Percentiles rank a stretch among this genome's conserved stretches.
These are phyloP conservation scores for Pyrrhoderma noxium DNA, from an alignment of 1,284 basidiomycete genomes.

Conservation along the genomic window DNA sequence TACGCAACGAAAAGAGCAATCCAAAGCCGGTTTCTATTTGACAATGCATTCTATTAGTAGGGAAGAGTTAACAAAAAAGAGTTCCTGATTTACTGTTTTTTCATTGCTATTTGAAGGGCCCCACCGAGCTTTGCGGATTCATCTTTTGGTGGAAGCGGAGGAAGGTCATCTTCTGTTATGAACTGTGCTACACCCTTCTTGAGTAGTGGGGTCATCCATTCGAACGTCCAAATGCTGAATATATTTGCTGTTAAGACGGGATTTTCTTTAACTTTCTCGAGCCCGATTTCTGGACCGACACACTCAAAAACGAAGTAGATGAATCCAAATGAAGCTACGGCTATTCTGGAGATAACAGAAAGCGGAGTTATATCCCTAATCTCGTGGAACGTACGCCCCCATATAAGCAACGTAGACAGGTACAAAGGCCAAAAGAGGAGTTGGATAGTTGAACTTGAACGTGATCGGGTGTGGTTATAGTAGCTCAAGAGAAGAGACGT, in stretches of 20 bases:
- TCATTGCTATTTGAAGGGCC: slow-evolving; percentile 52
- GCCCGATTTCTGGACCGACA: slow-evolving; percentile 55
- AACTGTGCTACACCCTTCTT: slow-evolving; percentile 52
- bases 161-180: slow-evolving; percentile 76
- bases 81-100: slow-evolving; percentile 40
- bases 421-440: slow-evolving; percentile 85
- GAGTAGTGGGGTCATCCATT: slow-evolving; percentile 78
- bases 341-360: slow-evolving; percentile 42
- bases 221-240: slow-evolving; percentile 70
- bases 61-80: not conserved
- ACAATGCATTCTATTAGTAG: not conserved
- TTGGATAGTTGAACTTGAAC: slow-evolving; percentile 68
- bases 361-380: slow-evolving; percentile 24
- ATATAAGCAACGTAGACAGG: slow-evolving; percentile 43
- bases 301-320: slow-evolving; percentile 65
- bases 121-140: slow-evolving; percentile 67
- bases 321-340: slow-evolving; percentile 42
- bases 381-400: slow-evolving; percentile 47
- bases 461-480: slow-evolving; percentile 72
- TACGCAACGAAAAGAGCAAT: slow-evolving; percentile 70
- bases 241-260: slow-evolving; percentile 80
- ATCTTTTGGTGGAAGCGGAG: slow-evolving; percentile 58
- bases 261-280: slow-evolving; percentile 50
- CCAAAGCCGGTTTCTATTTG: slow-evolving; percentile 51
- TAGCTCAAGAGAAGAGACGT: slow-evolving; percentile 44